Evolutionary conservation across 1,284 basidiomycete genomes (phyloP), one percentile per base, ranked within the genome.

Genomic region (Trichosporon asahii): DNA sequence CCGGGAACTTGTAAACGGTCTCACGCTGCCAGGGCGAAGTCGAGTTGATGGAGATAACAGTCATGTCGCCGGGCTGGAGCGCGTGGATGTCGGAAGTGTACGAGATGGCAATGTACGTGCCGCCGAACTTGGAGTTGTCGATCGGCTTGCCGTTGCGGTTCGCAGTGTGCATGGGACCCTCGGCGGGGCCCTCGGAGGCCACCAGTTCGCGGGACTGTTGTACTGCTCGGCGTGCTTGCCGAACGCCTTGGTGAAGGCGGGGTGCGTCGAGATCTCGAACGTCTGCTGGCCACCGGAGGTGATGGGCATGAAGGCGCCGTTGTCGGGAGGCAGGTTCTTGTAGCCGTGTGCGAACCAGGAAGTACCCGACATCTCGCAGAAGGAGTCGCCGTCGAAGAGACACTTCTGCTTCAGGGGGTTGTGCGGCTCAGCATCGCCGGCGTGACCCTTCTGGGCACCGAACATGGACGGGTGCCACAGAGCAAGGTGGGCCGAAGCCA

Each of bases 21-120:
- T 78, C 70, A 27, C 88, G 85, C 57, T 83, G 84, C 89, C 89
- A 92, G 0, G 90, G 89, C 73, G 90, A 91, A 0, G 87, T 88
- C 35, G 90, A 88, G 79, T 91, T 91, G 33, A 90, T 86, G 70
- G 87, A 89, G 82, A 92, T 91, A n/a, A 92, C 83, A 4, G 86
- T 85, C 73, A 92, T 89, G 80, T 91, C 90, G 57, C 86, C 86
- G 0, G 89, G 90, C 75, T 87, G 78, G 14, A 91, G 85, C 0
- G 85, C 75, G 1, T 78, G 81, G 8, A 84, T 85, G 75, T 91
- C 85, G 69, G 76, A 74, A 77, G 90, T 88, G 85, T 92, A 91
- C 6, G 89, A 87, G 72, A 93, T 91, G 3, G 87, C 89, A 44
- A 92, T 55, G 25, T 44, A 65, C 15, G 57, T 61, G 14, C 57